Percentiles rank a stretch among this genome's conserved stretches.
Conservation (phyloP, 495 filamentous ascomycete species). For the Xylaria longipes region DNA sequence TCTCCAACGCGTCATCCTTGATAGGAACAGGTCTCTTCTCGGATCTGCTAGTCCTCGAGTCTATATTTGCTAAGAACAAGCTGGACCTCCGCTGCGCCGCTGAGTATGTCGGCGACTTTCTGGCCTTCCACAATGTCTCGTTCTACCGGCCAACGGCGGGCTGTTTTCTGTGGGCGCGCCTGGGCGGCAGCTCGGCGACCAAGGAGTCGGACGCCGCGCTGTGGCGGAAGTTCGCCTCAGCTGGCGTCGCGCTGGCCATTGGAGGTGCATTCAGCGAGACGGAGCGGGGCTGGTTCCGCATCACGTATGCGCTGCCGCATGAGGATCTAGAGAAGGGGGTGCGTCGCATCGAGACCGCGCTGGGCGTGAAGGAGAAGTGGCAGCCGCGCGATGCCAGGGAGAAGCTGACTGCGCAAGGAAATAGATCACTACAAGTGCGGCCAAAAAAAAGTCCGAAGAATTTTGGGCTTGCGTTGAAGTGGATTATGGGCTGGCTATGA, state of each 20-base stretch:
- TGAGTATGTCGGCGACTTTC: conserved; percentile 9
- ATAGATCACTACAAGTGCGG: neutral
- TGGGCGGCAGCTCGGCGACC: conserved; percentile 7
- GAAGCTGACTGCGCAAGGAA: neutral
- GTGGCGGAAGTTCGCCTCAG: neutral
- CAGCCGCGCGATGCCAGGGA: neutral
- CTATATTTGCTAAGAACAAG: neutral
- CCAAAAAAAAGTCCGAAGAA: neutral
- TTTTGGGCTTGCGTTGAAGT: conserved; percentile 3
- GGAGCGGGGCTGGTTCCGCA: conserved; percentile 8
- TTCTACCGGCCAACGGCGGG: conserved; percentile 15
- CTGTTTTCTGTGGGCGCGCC: conserved; percentile 13
- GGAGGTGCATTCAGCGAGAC: neutral
- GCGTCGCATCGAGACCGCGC: neutral
- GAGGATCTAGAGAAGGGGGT: conserved; percentile 2
- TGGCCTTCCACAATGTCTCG: neutral
- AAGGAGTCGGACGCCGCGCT: conserved; percentile 5
- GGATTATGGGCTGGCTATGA: conserved; percentile 13
- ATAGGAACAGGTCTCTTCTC: conserved; percentile 8
- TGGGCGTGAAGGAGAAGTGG: conserved; percentile 1
- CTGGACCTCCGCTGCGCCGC: neutral
- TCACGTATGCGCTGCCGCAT: conserved; percentile 5
- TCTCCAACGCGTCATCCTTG: conserved; percentile 9
- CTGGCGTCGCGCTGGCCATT: conserved; percentile 4
- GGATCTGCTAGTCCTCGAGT: neutral